Base-by-base conservation (phyloP, 2,329 filamentous ascomycete genomes). In the Exophiala xenobiotica region DNA sequence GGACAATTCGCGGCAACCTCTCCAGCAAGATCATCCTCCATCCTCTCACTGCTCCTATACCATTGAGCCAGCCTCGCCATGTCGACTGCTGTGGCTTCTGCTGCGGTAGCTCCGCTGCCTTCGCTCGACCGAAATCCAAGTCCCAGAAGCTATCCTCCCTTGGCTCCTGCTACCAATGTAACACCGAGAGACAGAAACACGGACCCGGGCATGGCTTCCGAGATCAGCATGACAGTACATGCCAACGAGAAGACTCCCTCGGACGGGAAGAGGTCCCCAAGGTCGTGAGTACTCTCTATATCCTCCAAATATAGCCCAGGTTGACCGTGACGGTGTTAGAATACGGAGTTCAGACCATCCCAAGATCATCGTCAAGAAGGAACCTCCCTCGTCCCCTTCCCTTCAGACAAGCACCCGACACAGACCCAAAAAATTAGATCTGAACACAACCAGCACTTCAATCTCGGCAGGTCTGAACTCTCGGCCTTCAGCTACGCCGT, bases 301-400 rank as follows among this genome's bases (percentile, higher is more conserved):
- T 40, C 59, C 3, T 24, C 51, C 50, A 56, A 60, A 49, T 53
- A 58, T 51, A 54, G 64, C 54, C 61, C 55, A 48, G 61, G 57
- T 44, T 33, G 23, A 37, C 33, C 19, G 29, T 43, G 66, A 64
- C 24, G 67, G 65, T 3, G 67, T 66, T 48, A 65, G 62, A 71
- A 12, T 35, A 14, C 31, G 31, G 4, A 76, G 79, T 68, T 71
- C 74, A 68, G 68, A 77, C 44, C 72, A 78, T 53, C 88, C 88
- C 33, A 91, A 89, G 73, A 95, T 96, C 57, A 80, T 95, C 59
- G 91, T 99, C 53, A 97, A 97, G 78, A 96, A 96, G 72, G 93
- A 99, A 70, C 91, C 91, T 26, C 82, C 73, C 9, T 75, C 87
- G 35, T 96, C 92, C 40, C 92, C 92, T 47, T 87, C 87, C 58